Evolutionary conservation across 192 early-diverging fungal species (phyloP).

Genomic region (Backusella liffmaniae): DNA sequence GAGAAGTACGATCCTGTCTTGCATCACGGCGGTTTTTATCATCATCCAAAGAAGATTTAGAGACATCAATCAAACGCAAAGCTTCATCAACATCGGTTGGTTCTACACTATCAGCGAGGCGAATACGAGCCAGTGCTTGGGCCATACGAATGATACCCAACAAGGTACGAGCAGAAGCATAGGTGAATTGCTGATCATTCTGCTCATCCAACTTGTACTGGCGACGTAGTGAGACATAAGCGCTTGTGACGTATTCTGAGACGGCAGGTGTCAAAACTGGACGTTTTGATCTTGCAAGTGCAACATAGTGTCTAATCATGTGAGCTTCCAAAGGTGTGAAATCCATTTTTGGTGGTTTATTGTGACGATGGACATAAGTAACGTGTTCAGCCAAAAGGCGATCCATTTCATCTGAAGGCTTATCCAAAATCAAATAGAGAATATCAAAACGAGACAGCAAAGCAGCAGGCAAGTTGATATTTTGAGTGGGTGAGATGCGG

Average conservation of each 20-base stretch:
- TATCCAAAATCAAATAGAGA: slow-evolving; percentile 89
- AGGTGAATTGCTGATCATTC: slow-evolving; percentile 64
- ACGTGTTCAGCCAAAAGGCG: slow-evolving; percentile 87
- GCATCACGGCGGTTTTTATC: slow-evolving; percentile 37
- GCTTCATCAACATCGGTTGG: slow-evolving; percentile 87
- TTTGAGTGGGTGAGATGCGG: slow-evolving; percentile 83
- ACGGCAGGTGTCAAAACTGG: slow-evolving; percentile 76
- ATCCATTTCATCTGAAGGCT: slow-evolving; percentile 83
- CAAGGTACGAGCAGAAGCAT: slow-evolving; percentile 83
- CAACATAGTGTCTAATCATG: slow-evolving; percentile 90
- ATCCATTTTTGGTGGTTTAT: slow-evolving; percentile 69
- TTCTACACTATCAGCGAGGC: slow-evolving; percentile 76
- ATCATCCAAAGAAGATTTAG: slow-evolving; percentile 81
- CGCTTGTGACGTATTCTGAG: slow-evolving; percentile 84
- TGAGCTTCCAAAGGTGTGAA: slow-evolving; percentile 64
- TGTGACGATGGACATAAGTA: slow-evolving; percentile 92
- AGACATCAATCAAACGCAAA: slow-evolving; percentile 84
- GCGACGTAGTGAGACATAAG: slow-evolving; percentile 82
- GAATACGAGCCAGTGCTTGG: slow-evolving; percentile 89
- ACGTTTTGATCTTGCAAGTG: slow-evolving; percentile 67
- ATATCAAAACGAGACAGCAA: slow-evolving; percentile 95
- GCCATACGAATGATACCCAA: slow-evolving; percentile 91
- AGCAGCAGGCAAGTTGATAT: slow-evolving; percentile 96
- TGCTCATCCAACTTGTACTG: slow-evolving; percentile 55
- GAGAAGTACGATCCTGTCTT: slow-evolving; percentile 50